Evolutionary conservation across 2,329 filamentous ascomycete species (phyloP).

Genomic region (Coniella lustricola): DNA sequence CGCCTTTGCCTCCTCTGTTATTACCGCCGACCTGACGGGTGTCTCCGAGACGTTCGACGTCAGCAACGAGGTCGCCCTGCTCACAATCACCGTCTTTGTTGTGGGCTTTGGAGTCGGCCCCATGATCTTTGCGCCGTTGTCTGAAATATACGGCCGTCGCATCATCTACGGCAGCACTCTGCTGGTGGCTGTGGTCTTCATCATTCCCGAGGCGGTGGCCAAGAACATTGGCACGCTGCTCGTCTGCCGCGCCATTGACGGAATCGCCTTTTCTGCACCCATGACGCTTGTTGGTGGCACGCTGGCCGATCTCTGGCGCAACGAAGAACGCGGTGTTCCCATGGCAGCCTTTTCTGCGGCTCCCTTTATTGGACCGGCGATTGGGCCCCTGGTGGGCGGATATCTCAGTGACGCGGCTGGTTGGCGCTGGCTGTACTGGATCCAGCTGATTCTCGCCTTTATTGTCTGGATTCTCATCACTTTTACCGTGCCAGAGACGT

Average conservation of each 20-base stretch:
- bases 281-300: constrained; percentile 84
- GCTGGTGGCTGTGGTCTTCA: constrained; percentile 65
- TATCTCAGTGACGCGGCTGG: constrained; percentile 63
- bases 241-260: constrained; percentile 69
- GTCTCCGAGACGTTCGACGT: constrained; percentile 59
- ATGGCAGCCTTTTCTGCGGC: constrained; percentile 83
- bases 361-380: constrained; percentile 74
- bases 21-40: constrained; percentile 67
- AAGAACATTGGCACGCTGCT: constrained; percentile 71
- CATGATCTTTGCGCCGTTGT: constrained; percentile 72
- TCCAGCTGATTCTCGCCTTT: constrained; percentile 70
- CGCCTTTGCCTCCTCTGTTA: constrained; percentile 63
- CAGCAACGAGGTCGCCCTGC: constrained; percentile 63
- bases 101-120: constrained; percentile 77
- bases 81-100: constrained; percentile 71
- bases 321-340: constrained; percentile 75
- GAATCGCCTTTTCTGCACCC: constrained; percentile 76
- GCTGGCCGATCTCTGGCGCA: constrained; percentile 75
- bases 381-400: constrained; percentile 70
- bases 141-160: constrained; percentile 65
- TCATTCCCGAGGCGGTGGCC: constrained; percentile 72
- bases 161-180: constrained; percentile 66
- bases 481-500: constrained; percentile 88
- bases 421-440: constrained; percentile 84
- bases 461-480: constrained; percentile 68